Evolutionary conservation across 805 yeast genomes (phyloP).

Genomic region (Suhomyces kilbournensis): DNA sequence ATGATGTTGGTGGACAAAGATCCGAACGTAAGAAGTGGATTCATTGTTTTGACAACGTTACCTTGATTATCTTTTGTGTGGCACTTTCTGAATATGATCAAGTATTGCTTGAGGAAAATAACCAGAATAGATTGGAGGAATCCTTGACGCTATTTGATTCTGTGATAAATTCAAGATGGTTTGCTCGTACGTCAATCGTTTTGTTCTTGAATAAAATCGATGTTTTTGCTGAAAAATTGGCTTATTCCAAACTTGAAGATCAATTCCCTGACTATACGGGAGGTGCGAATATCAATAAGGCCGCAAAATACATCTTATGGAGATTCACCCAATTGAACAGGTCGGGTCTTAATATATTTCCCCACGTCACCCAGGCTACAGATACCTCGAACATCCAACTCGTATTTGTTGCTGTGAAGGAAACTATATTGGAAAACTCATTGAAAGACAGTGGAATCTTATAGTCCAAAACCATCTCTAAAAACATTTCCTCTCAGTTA

Average conservation of each 20-base stretch:
- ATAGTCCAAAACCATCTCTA: conserved; percentile 13
- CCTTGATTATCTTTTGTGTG: conserved; percentile 85
- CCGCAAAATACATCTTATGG: conserved; percentile 90
- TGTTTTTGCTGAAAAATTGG: conserved; percentile 80
- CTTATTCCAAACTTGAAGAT: conserved; percentile 73
- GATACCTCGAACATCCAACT: conserved; percentile 85
- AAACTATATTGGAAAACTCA: conserved; percentile 72
- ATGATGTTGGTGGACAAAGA: conserved; percentile 94
- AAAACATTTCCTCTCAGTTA: too few species aligned
- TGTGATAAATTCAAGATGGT: conserved; percentile 91
- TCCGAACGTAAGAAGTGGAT: conserved; percentile 97
- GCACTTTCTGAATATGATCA: conserved; percentile 92
- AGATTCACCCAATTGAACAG: conserved; percentile 82
- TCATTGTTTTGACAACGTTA: conserved; percentile 91
- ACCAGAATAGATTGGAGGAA: conserved; percentile 29
- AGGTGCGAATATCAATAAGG: conserved; percentile 84
- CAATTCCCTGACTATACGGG: conserved; percentile 91
- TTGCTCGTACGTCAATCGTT: conserved; percentile 79
- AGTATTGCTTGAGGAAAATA: conserved; percentile 53
- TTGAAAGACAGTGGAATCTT: conserved; percentile 74
- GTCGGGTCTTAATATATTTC: conserved; percentile 76
- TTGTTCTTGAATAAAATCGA: conserved; percentile 88
- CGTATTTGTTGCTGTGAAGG: conserved; percentile 82
- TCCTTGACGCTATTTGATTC: conserved; percentile 83
- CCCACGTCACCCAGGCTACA: conserved; percentile 93